Evolutionary conservation across 1,139 yeast genomes (phyloP), one percentile per base, ranked within the genome.

Genomic region (Saccharomycopsis crataegensis): DNA sequence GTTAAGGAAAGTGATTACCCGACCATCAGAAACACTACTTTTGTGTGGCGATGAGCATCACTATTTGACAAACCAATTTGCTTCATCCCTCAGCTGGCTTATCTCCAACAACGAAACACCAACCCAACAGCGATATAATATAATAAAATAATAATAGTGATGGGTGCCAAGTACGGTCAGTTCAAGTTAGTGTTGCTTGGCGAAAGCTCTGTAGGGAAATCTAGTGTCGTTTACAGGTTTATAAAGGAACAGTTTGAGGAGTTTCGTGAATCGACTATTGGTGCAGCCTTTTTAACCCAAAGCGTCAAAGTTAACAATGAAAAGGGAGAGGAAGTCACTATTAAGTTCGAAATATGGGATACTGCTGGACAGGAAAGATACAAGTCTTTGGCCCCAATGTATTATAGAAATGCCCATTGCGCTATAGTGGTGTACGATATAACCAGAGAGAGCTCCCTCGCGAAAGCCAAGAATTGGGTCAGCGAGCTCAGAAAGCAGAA

Each of bases 131-230:
- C 4, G 28, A 22, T 22, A 22, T 3, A 4, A 22, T 22, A 22
- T 4, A 22, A 22, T 22, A 22, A 22, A 22, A 22, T 22, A 22
- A 22, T 22, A 22, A 22, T 22, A 22, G 28, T 22, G 4, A 22
- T 22, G 28, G 28, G 28, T 22, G 46, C 45, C 8, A 38, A 41
- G 32, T 76, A 76, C 63, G 82, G 78, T 31, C 90, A 83, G 69
- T 84, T 91, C 67, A 93, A 93, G 69, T 77, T 93, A 54, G 99
- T 91, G 5, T 77, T 91, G 50, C 75, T 91, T 43, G 87, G 99
- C 14, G 99, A 93, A 68, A 93, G 97, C 2, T 97, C 99, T 1
- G 99, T 93, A 45, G 99, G 99, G 53, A 93, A 93, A 67, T 79
- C 80, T 6, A 90, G 97, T 2, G 82, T 93, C 33, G 99, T 93